Base-by-base conservation (phyloP, 2,329 filamentous ascomycete genomes). In the Epichloe gansuensis region DNA sequence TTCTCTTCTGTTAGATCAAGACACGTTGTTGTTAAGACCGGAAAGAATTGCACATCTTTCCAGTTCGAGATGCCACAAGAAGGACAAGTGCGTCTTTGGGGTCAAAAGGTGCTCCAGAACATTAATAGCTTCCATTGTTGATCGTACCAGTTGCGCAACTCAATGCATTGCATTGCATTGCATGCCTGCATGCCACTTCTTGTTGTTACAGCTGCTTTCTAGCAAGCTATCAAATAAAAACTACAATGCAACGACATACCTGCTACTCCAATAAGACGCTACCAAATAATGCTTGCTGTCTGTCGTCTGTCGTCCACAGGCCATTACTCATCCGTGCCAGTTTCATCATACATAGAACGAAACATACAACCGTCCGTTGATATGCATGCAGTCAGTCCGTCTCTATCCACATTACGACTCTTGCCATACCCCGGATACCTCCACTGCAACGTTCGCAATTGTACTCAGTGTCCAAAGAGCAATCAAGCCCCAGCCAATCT, bases 401-500 rank as follows among this genome's bases (percentile, higher is more conserved):
- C 37, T 39, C 12, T 39, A 6, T 44, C 50, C 56, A 59, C 43
- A 52, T 55, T 49, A 55, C 34, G 50, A 53, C 25, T 63, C 59
- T 37, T 64, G 63, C 71, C 73, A 80, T 7, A 69, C 63, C 5
- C 82, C 82, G 12, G 74, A 78, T 44, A 91, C 62, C 69, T 98
- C 93, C 15, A 94, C 78, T 44, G 85, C 74, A 2, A 98, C 78
- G 68, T 97, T 98, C 23, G 83, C 73, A 37, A 87, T 63, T 0
- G 91, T 97, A 63, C 87, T 91, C 28, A 89, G 67, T 12, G 71
- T 74, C 93, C 93, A 98, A 17, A 97, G 68, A 9, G 72, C 76
- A 60, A 98, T 86, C 60, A 97, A 67, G 0, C 81, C 81, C 76
- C 82, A 87, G 13, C 93, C 93, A 60, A 98, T 88, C 67, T 76